These are phyloP conservation scores for Dendrobium huoshanense DNA, from an alignment of 106 monocot genomes.

Conservation along the genomic window DNA sequence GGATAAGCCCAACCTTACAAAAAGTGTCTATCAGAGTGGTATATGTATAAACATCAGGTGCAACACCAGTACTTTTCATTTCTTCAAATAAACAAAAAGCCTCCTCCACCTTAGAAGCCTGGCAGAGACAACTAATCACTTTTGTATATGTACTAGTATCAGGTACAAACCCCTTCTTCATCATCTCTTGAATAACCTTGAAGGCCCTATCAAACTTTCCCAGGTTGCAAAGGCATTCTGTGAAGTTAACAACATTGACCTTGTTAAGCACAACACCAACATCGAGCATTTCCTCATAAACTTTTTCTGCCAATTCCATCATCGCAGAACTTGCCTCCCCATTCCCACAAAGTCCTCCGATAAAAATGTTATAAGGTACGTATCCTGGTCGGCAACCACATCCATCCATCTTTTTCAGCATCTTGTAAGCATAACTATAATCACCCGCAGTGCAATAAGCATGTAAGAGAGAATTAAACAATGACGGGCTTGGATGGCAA, in stretches of 20 bases:
- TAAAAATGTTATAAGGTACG: conserved; percentile 84
- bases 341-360: conserved; percentile 80
- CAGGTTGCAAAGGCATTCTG: conserved; percentile 53
- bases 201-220: conserved; percentile 75
- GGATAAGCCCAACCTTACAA: conserved; percentile 87
- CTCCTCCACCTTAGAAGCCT: conserved; percentile 59
- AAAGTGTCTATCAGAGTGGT: conserved; percentile 88
- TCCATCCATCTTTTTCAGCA: conserved; percentile 69
- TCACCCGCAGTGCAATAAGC: conserved; percentile 68
- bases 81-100: conserved; percentile 79
- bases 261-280: conserved; percentile 85
- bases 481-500: conserved; percentile 50
- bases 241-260: conserved; percentile 72
- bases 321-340: conserved; percentile 34
- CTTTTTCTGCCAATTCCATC: conserved; percentile 64
- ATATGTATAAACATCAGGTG: conserved; percentile 91
- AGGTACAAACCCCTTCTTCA: conserved; percentile 85
- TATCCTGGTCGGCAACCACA: conserved; percentile 70
- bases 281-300: conserved; percentile 76
- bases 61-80: conserved; percentile 69
- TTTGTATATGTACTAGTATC: conserved; percentile 76
- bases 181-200: conserved; percentile 72
- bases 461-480: conserved; percentile 89
- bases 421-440: conserved; percentile 75
- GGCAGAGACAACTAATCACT: conserved; percentile 70